Conservation (phyloP, 441 rosid genomes). For the Syzygium syzygioides region DNA sequence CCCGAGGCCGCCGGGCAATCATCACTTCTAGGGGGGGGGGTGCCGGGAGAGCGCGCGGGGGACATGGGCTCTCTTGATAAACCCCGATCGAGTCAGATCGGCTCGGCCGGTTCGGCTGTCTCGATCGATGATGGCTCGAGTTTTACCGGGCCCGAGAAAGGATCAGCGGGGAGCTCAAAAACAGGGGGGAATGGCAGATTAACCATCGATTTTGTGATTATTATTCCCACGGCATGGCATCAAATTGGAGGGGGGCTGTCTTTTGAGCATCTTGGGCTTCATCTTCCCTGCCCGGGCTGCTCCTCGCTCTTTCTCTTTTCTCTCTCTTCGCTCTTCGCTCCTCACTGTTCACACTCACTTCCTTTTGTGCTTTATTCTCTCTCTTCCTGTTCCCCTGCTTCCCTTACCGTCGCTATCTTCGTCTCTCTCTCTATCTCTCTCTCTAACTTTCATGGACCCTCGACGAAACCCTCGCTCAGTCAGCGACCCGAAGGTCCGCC, state of each 20-base stretch:
- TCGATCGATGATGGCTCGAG: fast-evolving
- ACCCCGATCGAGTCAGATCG: fast-evolving
- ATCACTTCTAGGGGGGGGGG: background rate
- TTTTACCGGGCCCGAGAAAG: background rate
- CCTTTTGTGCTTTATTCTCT: background rate
- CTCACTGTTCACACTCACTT: background rate
- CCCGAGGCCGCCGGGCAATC: fast-evolving
- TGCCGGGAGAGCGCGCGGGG: fast-evolving
- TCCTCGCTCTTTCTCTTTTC: background rate
- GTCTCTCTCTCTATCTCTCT: background rate
- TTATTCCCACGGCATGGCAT: too few species aligned
- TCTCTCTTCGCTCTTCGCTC: background rate
- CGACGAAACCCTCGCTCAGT: slow-evolving; percentile 72
- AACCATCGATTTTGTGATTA: too few species aligned
- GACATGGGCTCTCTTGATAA: background rate
- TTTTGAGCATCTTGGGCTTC: background rate
- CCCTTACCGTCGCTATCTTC: background rate
- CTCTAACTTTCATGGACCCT: slow-evolving; percentile 40
- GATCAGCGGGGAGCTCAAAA: too few species aligned
- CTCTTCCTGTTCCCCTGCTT: too few species aligned
- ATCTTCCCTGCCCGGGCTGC: background rate
- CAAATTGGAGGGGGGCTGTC: too few species aligned
- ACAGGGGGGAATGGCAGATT: too few species aligned
- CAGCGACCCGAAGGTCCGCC: slow-evolving; percentile 82
- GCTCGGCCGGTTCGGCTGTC: fast-evolving